Percentiles rank a stretch among this genome's conserved stretches.
These are phyloP conservation scores for Solanum pinnatisectum DNA, from an alignment of 257 asterid genomes.

Conservation along the genomic window DNA sequence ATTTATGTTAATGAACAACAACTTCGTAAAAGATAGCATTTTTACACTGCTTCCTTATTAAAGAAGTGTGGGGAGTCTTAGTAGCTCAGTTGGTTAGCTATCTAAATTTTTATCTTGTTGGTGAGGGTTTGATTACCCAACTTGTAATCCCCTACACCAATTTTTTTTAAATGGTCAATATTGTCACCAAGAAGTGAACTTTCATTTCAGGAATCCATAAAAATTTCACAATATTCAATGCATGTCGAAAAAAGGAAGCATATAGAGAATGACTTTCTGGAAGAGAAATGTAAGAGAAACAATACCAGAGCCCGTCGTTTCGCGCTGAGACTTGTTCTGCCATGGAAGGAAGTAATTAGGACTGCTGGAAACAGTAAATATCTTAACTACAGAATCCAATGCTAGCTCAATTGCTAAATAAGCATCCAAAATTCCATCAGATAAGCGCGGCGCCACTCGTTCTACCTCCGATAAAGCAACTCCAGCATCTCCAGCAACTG, in stretches of 20 bases:
- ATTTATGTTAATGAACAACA: background rate
- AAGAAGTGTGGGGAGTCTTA: background rate
- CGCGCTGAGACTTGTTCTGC: conserved; percentile 95
- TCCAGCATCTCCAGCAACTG: background rate
- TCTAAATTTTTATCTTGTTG: background rate
- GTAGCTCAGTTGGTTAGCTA: background rate
- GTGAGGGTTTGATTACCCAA: background rate
- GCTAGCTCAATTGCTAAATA: conserved; percentile 75
- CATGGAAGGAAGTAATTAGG: conserved; percentile 89
- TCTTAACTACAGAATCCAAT: conserved; percentile 89
- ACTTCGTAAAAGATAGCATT: background rate
- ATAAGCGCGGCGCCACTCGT: conserved; percentile 1
- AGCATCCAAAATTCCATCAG: conserved; percentile 36
- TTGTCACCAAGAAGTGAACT: background rate
- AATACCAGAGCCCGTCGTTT: conserved; percentile 88
- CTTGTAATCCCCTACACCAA: background rate
- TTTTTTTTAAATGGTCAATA: background rate
- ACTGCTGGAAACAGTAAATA: conserved; percentile 83
- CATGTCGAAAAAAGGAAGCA: background rate
- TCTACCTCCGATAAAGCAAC: conserved; percentile 4
- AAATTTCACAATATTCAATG: background rate
- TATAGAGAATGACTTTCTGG: background rate
- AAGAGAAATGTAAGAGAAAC: background rate
- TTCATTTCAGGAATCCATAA: background rate
- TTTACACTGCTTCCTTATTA: background rate